A percentile compares a stretch with the other conserved stretches of the same genome.
These are phyloP conservation scores for Lactarius psammicola DNA, from an alignment of 768 basidiomycete species.

Conservation along the genomic window DNA sequence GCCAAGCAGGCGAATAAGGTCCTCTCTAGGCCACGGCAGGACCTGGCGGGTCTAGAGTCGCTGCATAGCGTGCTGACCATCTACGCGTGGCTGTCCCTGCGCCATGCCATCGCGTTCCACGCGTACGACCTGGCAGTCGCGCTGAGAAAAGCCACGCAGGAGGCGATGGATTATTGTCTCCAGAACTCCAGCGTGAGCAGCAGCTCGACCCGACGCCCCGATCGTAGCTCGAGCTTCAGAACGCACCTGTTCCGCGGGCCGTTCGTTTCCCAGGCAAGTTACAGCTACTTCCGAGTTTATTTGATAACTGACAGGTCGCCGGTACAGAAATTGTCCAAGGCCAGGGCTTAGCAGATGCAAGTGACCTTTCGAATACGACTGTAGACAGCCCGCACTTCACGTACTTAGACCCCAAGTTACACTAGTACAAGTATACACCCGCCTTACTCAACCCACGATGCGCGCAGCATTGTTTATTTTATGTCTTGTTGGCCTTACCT, in stretches of 20 bases:
- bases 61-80: conserved; percentile 73
- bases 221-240: not conserved
- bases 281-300: not conserved
- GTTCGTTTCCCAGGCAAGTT: not conserved
- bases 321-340: conserved; percentile 1
- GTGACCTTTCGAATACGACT: not conserved
- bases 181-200: conserved; percentile 1
- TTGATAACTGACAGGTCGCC: not conserved
- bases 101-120: conserved; percentile 64
- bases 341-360: conserved; percentile 1
- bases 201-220: not conserved
- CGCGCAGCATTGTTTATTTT: not conserved
- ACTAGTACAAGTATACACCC: not conserved
- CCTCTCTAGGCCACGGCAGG: conserved; percentile 8
- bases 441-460: not conserved
- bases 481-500: not conserved
- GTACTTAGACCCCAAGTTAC: not conserved
- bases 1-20: conserved; percentile 33
- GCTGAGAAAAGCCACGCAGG: conserved; percentile 63
- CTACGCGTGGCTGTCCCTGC: conserved; percentile 84
- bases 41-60: conserved; percentile 52
- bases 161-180: conserved; percentile 63
- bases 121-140: conserved; percentile 49
- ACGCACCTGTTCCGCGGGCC: not conserved
- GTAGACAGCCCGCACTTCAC: not conserved